phyloP scores from a whole-genome alignment of 257 asterid species.

The Avicennia marina region DNA sequence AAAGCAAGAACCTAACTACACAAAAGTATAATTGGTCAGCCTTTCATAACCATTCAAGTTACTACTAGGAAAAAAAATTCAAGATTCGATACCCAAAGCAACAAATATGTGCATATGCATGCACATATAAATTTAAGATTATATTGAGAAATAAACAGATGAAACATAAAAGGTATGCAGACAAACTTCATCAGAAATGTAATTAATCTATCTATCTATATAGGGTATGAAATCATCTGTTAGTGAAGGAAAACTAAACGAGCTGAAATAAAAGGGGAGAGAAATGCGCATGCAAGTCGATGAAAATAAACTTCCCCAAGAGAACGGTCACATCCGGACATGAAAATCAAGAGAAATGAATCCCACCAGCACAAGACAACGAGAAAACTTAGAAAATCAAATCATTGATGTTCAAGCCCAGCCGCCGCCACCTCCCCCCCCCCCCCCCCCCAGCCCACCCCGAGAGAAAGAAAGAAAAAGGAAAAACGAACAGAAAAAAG shows the following conservation, averaged over 20 bases:
- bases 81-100: not conserved
- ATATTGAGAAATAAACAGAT: not conserved
- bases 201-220: too few species aligned
- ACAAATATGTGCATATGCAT: not conserved
- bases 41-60: not conserved
- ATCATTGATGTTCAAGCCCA: not conserved
- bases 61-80: not conserved
- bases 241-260: not conserved
- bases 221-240: not conserved
- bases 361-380: not conserved
- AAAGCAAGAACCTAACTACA: not conserved
- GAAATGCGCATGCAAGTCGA: conserved; percentile 15
- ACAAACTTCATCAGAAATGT: not conserved
- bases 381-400: not conserved
- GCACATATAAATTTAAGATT: not conserved
- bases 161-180: not conserved
- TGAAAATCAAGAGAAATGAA: conserved; percentile 1
- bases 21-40: not conserved
- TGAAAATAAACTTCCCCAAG: not conserved
- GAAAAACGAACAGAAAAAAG: not conserved
- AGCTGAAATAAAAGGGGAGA: not conserved
- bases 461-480: not conserved
- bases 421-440: too few species aligned
- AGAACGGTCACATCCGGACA: not conserved
- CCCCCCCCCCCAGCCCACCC: too few species aligned